These are phyloP conservation scores for Ophidiomyces ophidiicola DNA, from an alignment of 2,329 filamentous ascomycete species.

Conservation along the genomic window DNA sequence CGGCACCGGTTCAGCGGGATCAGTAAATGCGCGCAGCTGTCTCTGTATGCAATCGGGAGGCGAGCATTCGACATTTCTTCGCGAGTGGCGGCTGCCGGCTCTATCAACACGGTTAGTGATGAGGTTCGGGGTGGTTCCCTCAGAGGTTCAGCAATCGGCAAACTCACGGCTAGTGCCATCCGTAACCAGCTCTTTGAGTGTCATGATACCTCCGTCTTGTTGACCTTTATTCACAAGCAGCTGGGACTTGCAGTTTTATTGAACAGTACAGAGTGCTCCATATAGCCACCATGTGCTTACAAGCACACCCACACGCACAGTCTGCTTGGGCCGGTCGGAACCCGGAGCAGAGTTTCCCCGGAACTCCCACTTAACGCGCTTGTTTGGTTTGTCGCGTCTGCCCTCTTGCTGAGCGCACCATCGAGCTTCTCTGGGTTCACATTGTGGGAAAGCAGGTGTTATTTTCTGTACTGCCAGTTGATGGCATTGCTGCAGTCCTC, in stretches of 20 bases:
- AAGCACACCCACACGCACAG: no score
- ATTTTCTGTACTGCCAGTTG: no score
- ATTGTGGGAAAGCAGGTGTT: no score
- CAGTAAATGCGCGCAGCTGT: constrained; percentile 86
- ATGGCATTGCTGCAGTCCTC: no score
- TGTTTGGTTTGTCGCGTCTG: constrained; percentile 5
- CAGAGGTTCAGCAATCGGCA: constrained; percentile 13
- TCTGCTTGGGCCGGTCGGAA: no score
- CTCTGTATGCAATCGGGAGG: constrained; percentile 80
- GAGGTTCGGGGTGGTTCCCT: constrained; percentile 1
- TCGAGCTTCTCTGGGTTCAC: no score
- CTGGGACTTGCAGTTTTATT: not conserved
- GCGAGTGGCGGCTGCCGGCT: constrained; percentile 49
- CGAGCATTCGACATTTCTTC: constrained; percentile 89
- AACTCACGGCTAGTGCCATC: constrained; percentile 31
- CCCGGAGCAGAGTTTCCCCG: constrained; percentile 5
- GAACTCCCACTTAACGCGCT: constrained; percentile 6
- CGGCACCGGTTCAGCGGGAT: constrained; percentile 96
- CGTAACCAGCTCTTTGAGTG: constrained; percentile 38
- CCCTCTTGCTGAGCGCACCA: no score
- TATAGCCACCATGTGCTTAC: no score
- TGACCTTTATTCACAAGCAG: no score
- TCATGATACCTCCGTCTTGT: constrained; percentile 25
- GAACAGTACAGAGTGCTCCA: no score
- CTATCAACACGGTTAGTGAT: constrained; percentile 10